phyloP scores from a whole-genome alignment of 1,284 basidiomycete species.

The Vanrija sp. region DNA sequence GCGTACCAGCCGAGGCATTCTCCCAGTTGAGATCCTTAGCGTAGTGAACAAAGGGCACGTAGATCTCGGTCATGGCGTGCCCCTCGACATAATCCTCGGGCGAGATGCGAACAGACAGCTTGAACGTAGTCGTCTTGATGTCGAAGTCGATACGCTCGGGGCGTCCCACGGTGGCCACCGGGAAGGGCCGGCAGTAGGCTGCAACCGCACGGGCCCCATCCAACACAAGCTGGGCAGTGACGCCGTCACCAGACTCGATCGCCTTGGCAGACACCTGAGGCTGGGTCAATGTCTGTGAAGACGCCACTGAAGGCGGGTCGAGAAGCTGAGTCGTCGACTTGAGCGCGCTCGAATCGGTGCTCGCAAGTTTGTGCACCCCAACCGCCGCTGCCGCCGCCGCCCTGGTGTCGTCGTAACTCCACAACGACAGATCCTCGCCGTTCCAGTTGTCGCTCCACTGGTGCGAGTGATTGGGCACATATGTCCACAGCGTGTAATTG shows the following conservation, averaged over 20 bases:
- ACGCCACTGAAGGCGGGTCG: constrained; percentile 12
- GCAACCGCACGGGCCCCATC: constrained; percentile 75
- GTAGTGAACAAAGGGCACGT: constrained; percentile 82
- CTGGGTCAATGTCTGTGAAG: constrained; percentile 24
- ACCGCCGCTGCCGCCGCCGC: background rate
- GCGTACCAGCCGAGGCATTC: background rate
- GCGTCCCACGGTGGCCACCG: constrained; percentile 66
- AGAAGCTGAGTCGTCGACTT: background rate
- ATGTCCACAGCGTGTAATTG: constrained; percentile 89
- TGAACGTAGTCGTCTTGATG: constrained; percentile 65
- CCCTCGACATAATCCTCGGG: constrained; percentile 48
- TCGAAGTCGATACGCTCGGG: constrained; percentile 70
- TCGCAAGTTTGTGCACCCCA: background rate
- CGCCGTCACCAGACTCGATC: constrained; percentile 30
- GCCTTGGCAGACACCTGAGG: constrained; percentile 33
- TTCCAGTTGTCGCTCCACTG: constrained; percentile 93
- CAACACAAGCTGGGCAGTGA: constrained; percentile 64
- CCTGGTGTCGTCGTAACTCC: constrained; percentile 70
- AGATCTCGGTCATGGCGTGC: constrained; percentile 72
- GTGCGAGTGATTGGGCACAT: constrained; percentile 69
- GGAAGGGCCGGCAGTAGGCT: constrained; percentile 79
- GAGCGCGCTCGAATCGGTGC: constrained; percentile 1
- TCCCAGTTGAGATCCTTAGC: constrained; percentile 53
- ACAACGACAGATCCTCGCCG: constrained; percentile 88
- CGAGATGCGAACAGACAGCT: constrained; percentile 61